A percentile compares a stretch with the other conserved stretches of the same genome.
These are phyloP conservation scores for Phytophthora kernoviae DNA, from an alignment of 352 stramenopile species.

Conservation along the genomic window DNA sequence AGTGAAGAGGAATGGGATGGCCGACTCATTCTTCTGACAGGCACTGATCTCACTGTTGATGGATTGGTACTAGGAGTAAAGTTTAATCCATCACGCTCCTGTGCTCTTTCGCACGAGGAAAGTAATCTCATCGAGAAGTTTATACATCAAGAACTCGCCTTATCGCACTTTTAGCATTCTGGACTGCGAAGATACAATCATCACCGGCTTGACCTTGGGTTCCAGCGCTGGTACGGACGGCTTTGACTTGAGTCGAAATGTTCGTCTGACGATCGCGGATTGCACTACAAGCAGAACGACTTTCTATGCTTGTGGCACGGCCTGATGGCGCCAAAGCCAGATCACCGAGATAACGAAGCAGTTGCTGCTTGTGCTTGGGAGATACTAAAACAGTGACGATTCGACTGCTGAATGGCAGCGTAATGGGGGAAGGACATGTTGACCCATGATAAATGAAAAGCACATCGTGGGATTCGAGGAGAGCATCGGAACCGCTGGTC, in stretches of 20 bases:
- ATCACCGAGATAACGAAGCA: too few species aligned
- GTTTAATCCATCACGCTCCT: constrained; percentile 25
- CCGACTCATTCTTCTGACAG: constrained; percentile 36
- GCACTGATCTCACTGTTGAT: constrained; percentile 29
- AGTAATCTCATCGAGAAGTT: constrained; percentile 34
- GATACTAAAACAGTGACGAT: too few species aligned
- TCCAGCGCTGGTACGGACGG: constrained; percentile 26
- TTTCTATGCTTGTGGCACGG: too few species aligned
- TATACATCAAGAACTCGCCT: constrained; percentile 51
- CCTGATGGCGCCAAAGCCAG: too few species aligned
- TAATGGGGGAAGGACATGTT: too few species aligned
- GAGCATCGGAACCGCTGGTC: too few species aligned
- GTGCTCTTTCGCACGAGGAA: constrained; percentile 36
- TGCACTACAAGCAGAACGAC: constrained; percentile 41
- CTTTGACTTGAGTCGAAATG: constrained; percentile 35
- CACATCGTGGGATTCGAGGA: too few species aligned
- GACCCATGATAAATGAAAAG: too few species aligned
- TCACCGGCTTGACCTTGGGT: constrained; percentile 29
- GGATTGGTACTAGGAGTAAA: constrained; percentile 39
- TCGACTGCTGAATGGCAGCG: too few species aligned
- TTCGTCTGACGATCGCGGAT: constrained; percentile 33
- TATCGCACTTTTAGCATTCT: constrained; percentile 48
- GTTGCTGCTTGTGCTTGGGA: too few species aligned
- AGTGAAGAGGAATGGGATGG: constrained; percentile 36
- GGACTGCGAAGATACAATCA: constrained; percentile 27